Evolutionary conservation across 2,329 filamentous ascomycete species (phyloP), one percentile per base, ranked within the genome.

Genomic region (Colletotrichum destructivum): DNA sequence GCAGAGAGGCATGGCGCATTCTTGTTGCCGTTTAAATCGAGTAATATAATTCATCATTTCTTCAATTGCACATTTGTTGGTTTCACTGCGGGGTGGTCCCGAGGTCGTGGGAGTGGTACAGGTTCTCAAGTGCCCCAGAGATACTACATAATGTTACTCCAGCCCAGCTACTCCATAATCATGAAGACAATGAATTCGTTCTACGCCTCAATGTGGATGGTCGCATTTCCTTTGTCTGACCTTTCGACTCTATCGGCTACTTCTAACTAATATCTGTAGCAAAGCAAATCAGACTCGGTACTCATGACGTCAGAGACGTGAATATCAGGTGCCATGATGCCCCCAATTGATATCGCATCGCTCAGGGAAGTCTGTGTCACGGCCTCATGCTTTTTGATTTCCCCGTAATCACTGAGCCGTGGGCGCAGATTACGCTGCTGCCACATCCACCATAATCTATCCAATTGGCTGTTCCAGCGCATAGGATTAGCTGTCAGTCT

Each of bases 361-460:
- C 46, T 47, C 18, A 47, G 46, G 15, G 46, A 47, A 47, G 46
- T 16, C 15, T 15, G 46, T 47, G 46, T 47, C 46, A 47, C 46
- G 18, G 18, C 11, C 46, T 47, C 18, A n/a, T 47, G 13, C 18
- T 47, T 47, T 9, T 47, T 47, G 46, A 16, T 47, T 56, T 56
- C 31, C 26, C 54, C 54, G 31, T 38, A 56, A 16, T 40, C 31
- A 40, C 31, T 40, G 18, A 56, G 54, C 54, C 26, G 54, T 40
- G 54, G 15, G 18, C 31, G 31, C 31, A 38, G 18, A 40, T 56
- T 35, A n/a, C 26, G 23, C 54, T 56, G 54, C 31, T 56, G 54
- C 54, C 54, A 56, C 31, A 56, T 56, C 26, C 54, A 56, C 54
- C 54, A 56, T n/a, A 56, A 35, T 35, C 54, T 56, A 16, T 40